A percentile compares a stretch with the other conserved stretches of the same genome.
phyloP scores from a whole-genome alignment of 106 monocot species.

The Narthecium ossifragum region DNA sequence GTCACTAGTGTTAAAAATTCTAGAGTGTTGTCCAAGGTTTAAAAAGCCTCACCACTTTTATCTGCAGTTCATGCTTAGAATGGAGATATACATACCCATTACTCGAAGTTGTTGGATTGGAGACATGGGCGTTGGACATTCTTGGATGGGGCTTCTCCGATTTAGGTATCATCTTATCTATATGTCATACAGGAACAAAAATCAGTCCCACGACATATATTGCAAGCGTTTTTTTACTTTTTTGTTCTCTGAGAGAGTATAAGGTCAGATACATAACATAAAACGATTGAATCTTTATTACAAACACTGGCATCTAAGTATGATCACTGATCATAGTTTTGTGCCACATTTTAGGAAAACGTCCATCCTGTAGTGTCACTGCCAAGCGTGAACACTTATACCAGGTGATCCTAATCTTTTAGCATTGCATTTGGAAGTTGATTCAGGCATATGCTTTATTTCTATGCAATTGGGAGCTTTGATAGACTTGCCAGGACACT shows the following conservation, averaged over 20 bases:
- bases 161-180: slow-evolving; percentile 37
- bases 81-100: slow-evolving; percentile 89
- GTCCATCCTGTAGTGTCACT: slow-evolving; percentile 54
- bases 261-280: too few species aligned
- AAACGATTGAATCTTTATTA: too few species aligned
- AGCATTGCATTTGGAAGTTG: background rate
- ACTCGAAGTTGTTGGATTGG: slow-evolving; percentile 72
- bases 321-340: too few species aligned
- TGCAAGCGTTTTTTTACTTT: too few species aligned
- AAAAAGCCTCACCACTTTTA: slow-evolving; percentile 9
- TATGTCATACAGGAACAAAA: background rate
- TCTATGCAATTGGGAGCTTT: too few species aligned
- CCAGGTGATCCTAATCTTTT: slow-evolving; percentile 42
- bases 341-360: slow-evolving; percentile 30
- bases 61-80: slow-evolving; percentile 89
- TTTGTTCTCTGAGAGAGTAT: too few species aligned
- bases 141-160: slow-evolving; percentile 99
- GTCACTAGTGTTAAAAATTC: too few species aligned
- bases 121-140: slow-evolving; percentile 95
- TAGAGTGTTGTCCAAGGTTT: too few species aligned
- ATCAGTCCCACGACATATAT: too few species aligned
- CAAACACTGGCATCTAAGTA: too few species aligned
- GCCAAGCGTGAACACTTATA: slow-evolving; percentile 87
- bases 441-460: too few species aligned
- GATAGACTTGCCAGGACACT: too few species aligned